phyloP scores from a whole-genome alignment of 163 green algal genomes.

The Coccomyxa subellipsoidea region DNA sequence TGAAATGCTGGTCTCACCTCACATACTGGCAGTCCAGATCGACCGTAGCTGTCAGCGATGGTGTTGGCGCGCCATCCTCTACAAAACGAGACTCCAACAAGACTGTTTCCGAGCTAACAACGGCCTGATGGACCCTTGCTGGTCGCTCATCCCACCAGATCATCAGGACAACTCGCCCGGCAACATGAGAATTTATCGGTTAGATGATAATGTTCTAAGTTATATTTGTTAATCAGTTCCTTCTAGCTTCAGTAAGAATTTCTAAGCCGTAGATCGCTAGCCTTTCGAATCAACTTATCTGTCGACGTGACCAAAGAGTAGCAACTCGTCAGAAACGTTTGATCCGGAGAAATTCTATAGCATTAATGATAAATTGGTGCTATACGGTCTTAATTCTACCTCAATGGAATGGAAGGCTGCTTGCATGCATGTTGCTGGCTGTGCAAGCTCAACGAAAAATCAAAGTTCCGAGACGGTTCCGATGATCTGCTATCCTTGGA shows the following conservation, averaged over 20 bases:
- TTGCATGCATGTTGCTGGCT: no score
- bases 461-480: background rate
- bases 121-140: background rate
- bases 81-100: background rate
- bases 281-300: no score
- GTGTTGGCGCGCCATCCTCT: background rate
- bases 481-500: background rate
- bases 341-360: no score
- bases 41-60: conserved; percentile 5
- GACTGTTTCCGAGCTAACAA: background rate
- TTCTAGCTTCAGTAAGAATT: no score
- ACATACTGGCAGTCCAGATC: conserved; percentile 28
- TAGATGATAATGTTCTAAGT: no score
- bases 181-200: background rate
- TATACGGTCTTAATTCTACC: no score
- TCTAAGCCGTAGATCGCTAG: no score
- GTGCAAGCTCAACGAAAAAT: background rate
- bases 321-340: no score
- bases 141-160: background rate
- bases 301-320: no score
- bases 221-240: no score
- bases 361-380: no score
- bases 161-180: background rate
- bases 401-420: no score
- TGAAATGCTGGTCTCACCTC: background rate